These are phyloP conservation scores for Dovyalis caffra DNA, from an alignment of 345 rosid species.

Conservation along the genomic window DNA sequence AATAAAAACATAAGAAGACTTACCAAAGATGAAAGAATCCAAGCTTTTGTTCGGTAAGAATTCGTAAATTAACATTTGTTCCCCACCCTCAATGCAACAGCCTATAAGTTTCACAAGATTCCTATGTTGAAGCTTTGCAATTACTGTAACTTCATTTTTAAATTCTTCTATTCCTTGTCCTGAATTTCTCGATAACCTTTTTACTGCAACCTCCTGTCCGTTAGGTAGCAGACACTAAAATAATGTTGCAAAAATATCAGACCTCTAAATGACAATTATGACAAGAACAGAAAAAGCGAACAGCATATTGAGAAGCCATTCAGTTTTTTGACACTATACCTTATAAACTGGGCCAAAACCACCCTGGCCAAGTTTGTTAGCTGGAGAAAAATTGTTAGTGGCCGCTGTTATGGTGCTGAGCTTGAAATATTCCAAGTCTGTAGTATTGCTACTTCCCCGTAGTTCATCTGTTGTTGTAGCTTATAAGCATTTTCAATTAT, in stretches of 20 bases:
- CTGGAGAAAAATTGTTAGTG: too few species aligned
- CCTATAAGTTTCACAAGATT: conserved; percentile 15
- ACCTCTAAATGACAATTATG: too few species aligned
- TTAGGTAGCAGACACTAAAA: conserved; percentile 1
- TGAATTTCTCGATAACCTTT: conserved; percentile 8
- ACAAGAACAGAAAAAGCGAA: too few species aligned
- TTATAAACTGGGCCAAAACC: conserved; percentile 20
- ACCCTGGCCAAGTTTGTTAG: conserved; percentile 17
- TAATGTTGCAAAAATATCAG: neutral
- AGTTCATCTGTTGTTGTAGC: too few species aligned
- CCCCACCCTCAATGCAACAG: conserved; percentile 39
- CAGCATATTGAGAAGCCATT: too few species aligned
- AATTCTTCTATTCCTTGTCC: conserved; percentile 14
- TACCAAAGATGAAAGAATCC: conserved; percentile 64
- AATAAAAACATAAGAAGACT: neutral
- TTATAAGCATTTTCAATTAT: too few species aligned
- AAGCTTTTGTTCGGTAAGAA: conserved; percentile 74
- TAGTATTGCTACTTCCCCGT: neutral
- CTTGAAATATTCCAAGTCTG: too few species aligned
- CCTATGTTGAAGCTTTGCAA: conserved; percentile 18
- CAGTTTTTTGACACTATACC: neutral
- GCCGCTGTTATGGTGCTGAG: too few species aligned
- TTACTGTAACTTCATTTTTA: conserved; percentile 12
- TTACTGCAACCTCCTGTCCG: conserved; percentile 10
- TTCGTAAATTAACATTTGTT: conserved; percentile 74